Conservation (phyloP, 2,329 filamentous ascomycete species). For the Trichoderma oligosporum region DNA sequence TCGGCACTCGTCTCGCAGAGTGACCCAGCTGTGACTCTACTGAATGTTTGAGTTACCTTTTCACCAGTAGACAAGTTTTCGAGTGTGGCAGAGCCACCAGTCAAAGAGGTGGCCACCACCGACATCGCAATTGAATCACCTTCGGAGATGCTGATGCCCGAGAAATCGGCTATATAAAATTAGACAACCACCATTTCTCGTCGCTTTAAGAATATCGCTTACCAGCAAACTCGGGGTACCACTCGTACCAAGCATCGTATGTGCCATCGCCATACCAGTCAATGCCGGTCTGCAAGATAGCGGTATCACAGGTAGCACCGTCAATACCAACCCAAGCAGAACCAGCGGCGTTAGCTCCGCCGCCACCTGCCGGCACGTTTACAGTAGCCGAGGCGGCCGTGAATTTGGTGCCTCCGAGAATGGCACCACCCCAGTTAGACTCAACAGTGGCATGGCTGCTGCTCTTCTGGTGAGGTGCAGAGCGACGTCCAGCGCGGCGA, state of each 20-base stretch:
- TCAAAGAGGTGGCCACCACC: constrained; percentile 7
- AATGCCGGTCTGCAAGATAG: constrained; percentile 8
- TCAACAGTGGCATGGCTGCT: constrained; percentile 5
- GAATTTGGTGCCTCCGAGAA: background rate
- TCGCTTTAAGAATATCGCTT: background rate
- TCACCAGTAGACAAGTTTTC: constrained; percentile 5
- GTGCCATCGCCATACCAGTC: constrained; percentile 15
- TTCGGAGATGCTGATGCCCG: constrained; percentile 1
- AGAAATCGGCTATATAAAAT: background rate
- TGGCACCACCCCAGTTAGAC: constrained; percentile 15
- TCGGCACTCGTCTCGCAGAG: constrained; percentile 12
- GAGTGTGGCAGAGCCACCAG: constrained; percentile 8
- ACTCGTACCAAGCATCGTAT: constrained; percentile 14
- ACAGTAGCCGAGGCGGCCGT: constrained; percentile 7
- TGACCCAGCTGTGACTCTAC: constrained; percentile 1
- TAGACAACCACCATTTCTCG: background rate
- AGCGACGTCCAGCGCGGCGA: constrained; percentile 8
- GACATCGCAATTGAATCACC: constrained; percentile 6
- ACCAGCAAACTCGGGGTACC: constrained; percentile 12
- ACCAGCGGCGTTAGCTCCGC: constrained; percentile 5
- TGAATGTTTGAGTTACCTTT: constrained; percentile 8
- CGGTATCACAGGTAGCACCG: background rate
- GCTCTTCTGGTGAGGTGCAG: background rate
- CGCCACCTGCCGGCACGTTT: constrained; percentile 4
- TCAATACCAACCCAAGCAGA: constrained; percentile 16